Percentiles rank a stretch among this genome's conserved stretches.
phyloP scores from a whole-genome alignment of 2,329 filamentous ascomycete species.

The Alternaria burnsii region DNA sequence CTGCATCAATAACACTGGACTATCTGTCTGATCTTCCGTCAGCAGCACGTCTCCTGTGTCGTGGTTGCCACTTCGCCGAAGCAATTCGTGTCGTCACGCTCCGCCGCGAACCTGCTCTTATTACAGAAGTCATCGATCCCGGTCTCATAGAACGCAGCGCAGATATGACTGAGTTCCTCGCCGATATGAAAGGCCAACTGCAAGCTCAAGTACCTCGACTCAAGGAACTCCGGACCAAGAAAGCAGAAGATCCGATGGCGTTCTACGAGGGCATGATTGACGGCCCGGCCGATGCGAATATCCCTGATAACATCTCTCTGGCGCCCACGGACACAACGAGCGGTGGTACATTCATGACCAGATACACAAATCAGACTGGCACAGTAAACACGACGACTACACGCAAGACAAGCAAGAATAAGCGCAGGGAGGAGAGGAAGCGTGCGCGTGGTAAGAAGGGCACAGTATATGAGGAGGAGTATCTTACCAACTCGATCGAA shows the following conservation, averaged over 20 bases:
- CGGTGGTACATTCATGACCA: constrained; percentile 84
- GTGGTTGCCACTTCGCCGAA: constrained; percentile 85
- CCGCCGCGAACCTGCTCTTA: constrained; percentile 67
- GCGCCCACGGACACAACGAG: constrained; percentile 86
- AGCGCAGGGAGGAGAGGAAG: constrained; percentile 91
- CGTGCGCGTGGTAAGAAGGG: constrained; percentile 93
- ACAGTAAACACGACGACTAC: constrained; percentile 78
- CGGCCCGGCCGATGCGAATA: constrained; percentile 61
- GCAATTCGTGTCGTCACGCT: constrained; percentile 80
- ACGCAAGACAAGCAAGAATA: constrained; percentile 85
- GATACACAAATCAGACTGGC: constrained; percentile 82
- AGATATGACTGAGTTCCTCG: constrained; percentile 86
- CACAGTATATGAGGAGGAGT: constrained; percentile 97
- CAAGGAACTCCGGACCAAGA: constrained; percentile 80
- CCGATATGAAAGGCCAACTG: constrained; percentile 89
- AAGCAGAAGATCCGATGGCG: constrained; percentile 81
- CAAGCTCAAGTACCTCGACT: constrained; percentile 86
- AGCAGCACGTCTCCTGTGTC: constrained; percentile 82
- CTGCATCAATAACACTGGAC: constrained; percentile 81
- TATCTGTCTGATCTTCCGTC: constrained; percentile 76
- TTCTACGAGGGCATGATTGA: constrained; percentile 77
- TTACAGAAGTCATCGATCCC: constrained; percentile 75
- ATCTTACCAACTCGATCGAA: constrained; percentile 86
- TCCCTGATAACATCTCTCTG: constrained; percentile 91
- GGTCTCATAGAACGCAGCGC: constrained; percentile 83